Evolutionary conservation across 2,329 filamentous ascomycete species (phyloP).

Genomic region (Neofusicoccum umdonicola): DNA sequence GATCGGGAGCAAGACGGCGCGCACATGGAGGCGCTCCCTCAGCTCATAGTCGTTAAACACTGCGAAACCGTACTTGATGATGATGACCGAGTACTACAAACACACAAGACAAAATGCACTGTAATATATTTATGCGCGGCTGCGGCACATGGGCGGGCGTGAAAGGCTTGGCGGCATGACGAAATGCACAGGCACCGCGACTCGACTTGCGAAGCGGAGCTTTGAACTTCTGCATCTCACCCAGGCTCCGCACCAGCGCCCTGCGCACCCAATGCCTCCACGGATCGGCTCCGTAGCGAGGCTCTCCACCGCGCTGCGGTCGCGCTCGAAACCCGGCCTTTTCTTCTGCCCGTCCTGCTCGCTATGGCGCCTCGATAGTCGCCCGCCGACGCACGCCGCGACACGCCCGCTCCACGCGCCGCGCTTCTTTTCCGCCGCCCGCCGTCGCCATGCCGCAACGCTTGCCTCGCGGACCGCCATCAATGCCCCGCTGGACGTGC

Average conservation of each 20-base stretch:
- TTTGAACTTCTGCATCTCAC: slow-evolving; percentile 16
- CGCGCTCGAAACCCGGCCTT: slow-evolving; percentile 28
- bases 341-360: slow-evolving; percentile 26
- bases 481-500: slow-evolving; percentile 54
- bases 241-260: slow-evolving; percentile 7
- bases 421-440: slow-evolving; percentile 8
- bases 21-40: not conserved
- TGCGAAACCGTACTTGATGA: slow-evolving; percentile 4
- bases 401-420: slow-evolving; percentile 1
- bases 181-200: slow-evolving; percentile 13
- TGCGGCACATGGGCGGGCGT: not conserved
- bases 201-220: not conserved
- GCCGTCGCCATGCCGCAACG: slow-evolving; percentile 35
- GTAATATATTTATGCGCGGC: not conserved
- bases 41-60: slow-evolving; percentile 5
- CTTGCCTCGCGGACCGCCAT: slow-evolving; percentile 54
- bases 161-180: slow-evolving; percentile 17
- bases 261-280: slow-evolving; percentile 38
- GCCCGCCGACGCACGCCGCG: not conserved
- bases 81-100: slow-evolving; percentile 11
- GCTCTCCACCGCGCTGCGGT: slow-evolving; percentile 26
- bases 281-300: slow-evolving; percentile 38
- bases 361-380: slow-evolving; percentile 25
- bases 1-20: not conserved
- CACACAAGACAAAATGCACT: not conserved